These are phyloP conservation scores for Coemansia sp. DNA, from an alignment of 192 early-diverging fungal genomes.

Conservation along the genomic window DNA sequence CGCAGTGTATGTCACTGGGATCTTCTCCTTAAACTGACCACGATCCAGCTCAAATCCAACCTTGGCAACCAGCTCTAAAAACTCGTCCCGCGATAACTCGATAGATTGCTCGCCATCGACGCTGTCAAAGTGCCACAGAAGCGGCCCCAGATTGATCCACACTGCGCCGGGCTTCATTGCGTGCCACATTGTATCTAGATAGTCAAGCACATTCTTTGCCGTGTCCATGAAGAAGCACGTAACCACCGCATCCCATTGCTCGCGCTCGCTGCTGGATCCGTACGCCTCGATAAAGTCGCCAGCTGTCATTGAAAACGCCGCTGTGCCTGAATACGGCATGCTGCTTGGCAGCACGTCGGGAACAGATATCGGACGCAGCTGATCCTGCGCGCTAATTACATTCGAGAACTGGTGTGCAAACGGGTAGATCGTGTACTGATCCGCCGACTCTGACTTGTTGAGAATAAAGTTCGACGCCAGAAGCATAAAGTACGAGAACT, in stretches of 20 bases:
- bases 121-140: slow-evolving; percentile 95
- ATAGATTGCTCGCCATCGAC: slow-evolving; percentile 76
- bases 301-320: slow-evolving; percentile 94
- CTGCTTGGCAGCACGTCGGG: slow-evolving; percentile 79
- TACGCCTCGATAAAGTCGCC: slow-evolving; percentile 97
- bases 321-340: slow-evolving; percentile 38
- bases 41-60: slow-evolving; percentile 74
- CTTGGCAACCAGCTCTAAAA: slow-evolving; percentile 60
- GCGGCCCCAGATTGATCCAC: slow-evolving; percentile 88
- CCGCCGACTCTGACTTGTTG: slow-evolving; percentile 65
- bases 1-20: slow-evolving; percentile 71
- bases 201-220: slow-evolving; percentile 87
- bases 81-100: slow-evolving; percentile 84
- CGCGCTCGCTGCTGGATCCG: slow-evolving; percentile 59
- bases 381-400: slow-evolving; percentile 57
- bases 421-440: slow-evolving; percentile 79
- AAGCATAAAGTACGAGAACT: slow-evolving; percentile 97
- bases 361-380: slow-evolving; percentile 67
- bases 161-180: slow-evolving; percentile 74
- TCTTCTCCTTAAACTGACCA: slow-evolving; percentile 58
- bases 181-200: slow-evolving; percentile 79
- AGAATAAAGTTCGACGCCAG: slow-evolving; percentile 91
- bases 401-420: slow-evolving; percentile 95
- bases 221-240: slow-evolving; percentile 99
- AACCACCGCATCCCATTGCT: slow-evolving; percentile 84